Evolutionary conservation across 164 flowering plant genomes (phyloP).

Genomic region (Nelumbo lutea): DNA sequence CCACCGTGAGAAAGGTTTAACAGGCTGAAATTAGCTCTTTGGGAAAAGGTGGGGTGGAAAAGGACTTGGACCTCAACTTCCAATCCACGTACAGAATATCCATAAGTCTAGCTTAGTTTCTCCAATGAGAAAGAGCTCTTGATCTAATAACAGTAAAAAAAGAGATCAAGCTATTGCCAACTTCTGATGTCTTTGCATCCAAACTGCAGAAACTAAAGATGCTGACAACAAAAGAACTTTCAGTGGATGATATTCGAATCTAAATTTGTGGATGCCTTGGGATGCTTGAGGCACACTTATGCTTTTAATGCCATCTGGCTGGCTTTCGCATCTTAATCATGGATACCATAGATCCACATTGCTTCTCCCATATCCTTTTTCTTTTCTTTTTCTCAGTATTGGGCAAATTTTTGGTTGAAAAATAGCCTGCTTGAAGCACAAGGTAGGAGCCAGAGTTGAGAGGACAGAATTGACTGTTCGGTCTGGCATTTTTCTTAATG

Average conservation of each 20-base stretch:
- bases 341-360: not conserved
- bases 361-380: not conserved
- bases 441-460: too few relatives aligned
- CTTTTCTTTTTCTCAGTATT: too few relatives aligned
- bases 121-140: too few relatives aligned
- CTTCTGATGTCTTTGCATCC: constrained; percentile 2
- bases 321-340: constrained; percentile 6
- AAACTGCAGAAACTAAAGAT: constrained; percentile 75
- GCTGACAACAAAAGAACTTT: constrained; percentile 50
- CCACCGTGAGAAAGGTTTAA: too few relatives aligned
- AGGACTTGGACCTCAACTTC: not conserved
- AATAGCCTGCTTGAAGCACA: too few relatives aligned
- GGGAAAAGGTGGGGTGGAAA: too few relatives aligned
- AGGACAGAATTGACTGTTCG: too few relatives aligned
- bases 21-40: too few relatives aligned
- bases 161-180: not conserved
- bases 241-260: constrained; percentile 72
- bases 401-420: too few relatives aligned
- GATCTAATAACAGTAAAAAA: not conserved
- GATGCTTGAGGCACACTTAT: not conserved
- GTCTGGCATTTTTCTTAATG: too few relatives aligned
- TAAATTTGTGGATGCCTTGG: constrained; percentile 17
- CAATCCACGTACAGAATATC: not conserved
- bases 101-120: not conserved
- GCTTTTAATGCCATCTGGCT: not conserved